phyloP scores from a whole-genome alignment of 371 early-diverging fungal species.

The Smittium culicis region DNA sequence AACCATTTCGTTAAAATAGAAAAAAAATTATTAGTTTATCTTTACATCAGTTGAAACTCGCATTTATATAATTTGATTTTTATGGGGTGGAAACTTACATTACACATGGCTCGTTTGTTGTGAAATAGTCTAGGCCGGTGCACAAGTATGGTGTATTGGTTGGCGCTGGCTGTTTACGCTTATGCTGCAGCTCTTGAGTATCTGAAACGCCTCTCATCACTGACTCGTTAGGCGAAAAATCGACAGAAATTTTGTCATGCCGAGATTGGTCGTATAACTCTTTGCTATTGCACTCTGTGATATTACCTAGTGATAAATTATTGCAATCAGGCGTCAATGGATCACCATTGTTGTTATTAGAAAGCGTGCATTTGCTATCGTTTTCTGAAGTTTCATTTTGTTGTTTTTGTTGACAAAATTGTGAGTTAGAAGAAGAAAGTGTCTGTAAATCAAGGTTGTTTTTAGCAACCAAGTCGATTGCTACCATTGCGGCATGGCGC shows the following conservation, averaged over 20 bases:
- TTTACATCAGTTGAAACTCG: background rate
- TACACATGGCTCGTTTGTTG: conserved; percentile 35
- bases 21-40: background rate
- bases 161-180: conserved; percentile 7
- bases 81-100: conserved; percentile 25
- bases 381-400: conserved; percentile 14
- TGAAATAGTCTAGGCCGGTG: conserved; percentile 33
- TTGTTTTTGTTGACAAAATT: no score
- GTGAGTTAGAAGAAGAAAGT: no score
- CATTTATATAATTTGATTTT: background rate
- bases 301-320: no score
- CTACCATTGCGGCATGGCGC: background rate
- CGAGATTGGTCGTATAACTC: conserved; percentile 25
- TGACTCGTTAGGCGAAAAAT: background rate
- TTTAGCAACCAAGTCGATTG: background rate
- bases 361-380: no score
- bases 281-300: background rate
- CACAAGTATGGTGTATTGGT: conserved; percentile 32
- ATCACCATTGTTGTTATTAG: no score
- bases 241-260: conserved; percentile 20
- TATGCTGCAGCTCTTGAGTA: background rate
- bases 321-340: no score
- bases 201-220: background rate
- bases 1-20: no score
- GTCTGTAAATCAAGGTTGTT: background rate